These are phyloP conservation scores for Syzygium syzygioides DNA, from an alignment of 441 rosid species.

Conservation along the genomic window DNA sequence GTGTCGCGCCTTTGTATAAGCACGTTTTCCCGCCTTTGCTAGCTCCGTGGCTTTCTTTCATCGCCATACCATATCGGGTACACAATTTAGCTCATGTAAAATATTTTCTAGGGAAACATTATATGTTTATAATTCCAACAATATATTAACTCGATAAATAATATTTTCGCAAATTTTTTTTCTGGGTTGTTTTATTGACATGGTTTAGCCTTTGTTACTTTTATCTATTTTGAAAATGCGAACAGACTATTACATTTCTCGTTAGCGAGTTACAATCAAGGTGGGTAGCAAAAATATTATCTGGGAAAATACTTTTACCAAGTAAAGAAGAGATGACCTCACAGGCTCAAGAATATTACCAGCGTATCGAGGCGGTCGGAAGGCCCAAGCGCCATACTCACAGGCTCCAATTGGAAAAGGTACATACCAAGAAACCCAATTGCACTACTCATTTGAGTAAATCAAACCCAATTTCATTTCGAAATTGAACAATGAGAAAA, in stretches of 20 bases:
- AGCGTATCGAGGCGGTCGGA: background rate
- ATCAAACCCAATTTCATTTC: background rate
- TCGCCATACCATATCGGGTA: background rate
- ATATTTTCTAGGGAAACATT: background rate
- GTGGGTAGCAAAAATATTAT: background rate
- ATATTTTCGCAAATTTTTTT: background rate
- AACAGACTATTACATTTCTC: background rate
- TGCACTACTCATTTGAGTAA: background rate
- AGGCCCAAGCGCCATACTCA: constrained; percentile 2
- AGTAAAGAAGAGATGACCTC: background rate
- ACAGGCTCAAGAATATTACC: background rate
- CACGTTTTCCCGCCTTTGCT: background rate
- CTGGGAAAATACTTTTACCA: background rate
- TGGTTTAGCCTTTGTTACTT: background rate
- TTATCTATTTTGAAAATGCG: background rate
- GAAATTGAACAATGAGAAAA: background rate
- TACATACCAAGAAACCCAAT: background rate
- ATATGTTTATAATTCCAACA: background rate
- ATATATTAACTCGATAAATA: background rate
- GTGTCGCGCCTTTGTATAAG: background rate
- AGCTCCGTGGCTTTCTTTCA: constrained; percentile 1
- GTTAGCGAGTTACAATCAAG: background rate
- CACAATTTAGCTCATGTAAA: background rate
- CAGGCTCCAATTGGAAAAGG: background rate
- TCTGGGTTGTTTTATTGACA: background rate